Conservation (phyloP, 768 basidiomycete species). For the Gloeophyllum trabeum region DNA sequence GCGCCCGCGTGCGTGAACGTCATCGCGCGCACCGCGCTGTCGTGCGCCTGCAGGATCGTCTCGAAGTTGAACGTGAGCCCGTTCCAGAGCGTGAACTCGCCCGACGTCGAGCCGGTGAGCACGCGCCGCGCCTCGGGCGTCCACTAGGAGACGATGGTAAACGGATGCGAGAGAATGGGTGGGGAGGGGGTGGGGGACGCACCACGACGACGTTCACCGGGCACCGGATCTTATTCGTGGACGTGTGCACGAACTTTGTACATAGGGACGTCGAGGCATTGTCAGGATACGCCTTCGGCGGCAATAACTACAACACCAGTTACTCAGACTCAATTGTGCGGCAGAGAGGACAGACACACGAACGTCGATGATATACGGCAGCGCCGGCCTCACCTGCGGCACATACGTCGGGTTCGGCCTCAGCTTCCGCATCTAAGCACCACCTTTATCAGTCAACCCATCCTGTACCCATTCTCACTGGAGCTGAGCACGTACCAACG, state of each 20-base stretch:
- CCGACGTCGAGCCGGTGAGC: conserved; percentile 90
- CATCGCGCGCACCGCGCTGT: conserved; percentile 85
- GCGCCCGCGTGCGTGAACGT: conserved; percentile 88
- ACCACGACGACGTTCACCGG: conserved; percentile 94
- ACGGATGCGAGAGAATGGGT: conserved; percentile 3
- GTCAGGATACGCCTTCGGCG: conserved; percentile 83
- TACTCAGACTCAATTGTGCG: conserved; percentile 13
- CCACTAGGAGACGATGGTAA: conserved; percentile 47
- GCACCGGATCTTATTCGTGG: conserved; percentile 96
- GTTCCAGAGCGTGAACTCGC: conserved; percentile 99
- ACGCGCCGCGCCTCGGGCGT: conserved; percentile 93
- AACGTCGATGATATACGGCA: conserved; percentile 87
- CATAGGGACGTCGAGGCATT: conserved; percentile 92
- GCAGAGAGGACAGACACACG: conserved; percentile 16
- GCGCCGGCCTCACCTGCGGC: conserved; percentile 71
- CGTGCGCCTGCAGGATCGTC: conserved; percentile 98
- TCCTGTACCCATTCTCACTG: too few relatives aligned
- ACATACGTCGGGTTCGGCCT: conserved; percentile 71
- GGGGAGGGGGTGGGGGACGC: conserved; percentile 19
- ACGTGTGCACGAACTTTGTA: conserved; percentile 96
- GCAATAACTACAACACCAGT: conserved; percentile 59
- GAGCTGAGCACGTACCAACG: conserved; percentile 57
- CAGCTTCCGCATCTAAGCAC: conserved; percentile 53
- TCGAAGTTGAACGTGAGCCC: conserved; percentile 99
- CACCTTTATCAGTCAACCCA: conserved; percentile 3